These are phyloP conservation scores for Strigomonas galati DNA, from an alignment of 208 protist species.

Conservation along the genomic window DNA sequence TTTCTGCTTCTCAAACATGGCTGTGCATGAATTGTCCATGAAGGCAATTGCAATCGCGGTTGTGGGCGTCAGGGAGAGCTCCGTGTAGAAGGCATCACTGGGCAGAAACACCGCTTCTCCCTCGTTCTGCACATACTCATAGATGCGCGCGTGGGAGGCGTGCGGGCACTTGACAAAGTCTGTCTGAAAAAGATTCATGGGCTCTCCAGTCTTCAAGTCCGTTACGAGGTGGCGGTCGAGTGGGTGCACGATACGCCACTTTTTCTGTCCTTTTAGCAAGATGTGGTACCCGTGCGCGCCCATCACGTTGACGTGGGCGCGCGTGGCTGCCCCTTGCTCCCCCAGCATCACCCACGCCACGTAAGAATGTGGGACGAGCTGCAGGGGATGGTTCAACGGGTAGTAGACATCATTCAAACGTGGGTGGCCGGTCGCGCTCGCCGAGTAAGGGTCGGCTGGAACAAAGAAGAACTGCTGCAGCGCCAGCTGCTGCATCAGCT, in stretches of 20 bases:
- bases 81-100: conserved; percentile 26
- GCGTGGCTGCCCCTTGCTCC: conserved; percentile 23
- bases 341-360: conserved; percentile 23
- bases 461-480: conserved; percentile 16
- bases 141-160: conserved; percentile 23
- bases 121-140: conserved; percentile 21
- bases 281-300: conserved; percentile 30
- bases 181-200: conserved; percentile 18
- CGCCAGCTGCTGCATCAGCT: conserved; percentile 8
- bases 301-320: conserved; percentile 25
- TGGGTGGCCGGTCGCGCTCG: neutral
- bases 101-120: conserved; percentile 38
- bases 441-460: neutral
- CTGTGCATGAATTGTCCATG: conserved; percentile 17
- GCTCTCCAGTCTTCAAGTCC: conserved; percentile 13
- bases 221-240: conserved; percentile 32
- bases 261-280: conserved; percentile 32
- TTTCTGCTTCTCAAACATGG: conserved; percentile 15
- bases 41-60: conserved; percentile 10
- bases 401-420: neutral
- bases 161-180: conserved; percentile 11
- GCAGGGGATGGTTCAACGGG: conserved; percentile 16
- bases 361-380: conserved; percentile 17
- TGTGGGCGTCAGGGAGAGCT: conserved; percentile 18
- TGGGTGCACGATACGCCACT: conserved; percentile 31